Evolutionary conservation across 805 yeast genomes (phyloP).

Genomic region (Cyberlindnera japonica): DNA sequence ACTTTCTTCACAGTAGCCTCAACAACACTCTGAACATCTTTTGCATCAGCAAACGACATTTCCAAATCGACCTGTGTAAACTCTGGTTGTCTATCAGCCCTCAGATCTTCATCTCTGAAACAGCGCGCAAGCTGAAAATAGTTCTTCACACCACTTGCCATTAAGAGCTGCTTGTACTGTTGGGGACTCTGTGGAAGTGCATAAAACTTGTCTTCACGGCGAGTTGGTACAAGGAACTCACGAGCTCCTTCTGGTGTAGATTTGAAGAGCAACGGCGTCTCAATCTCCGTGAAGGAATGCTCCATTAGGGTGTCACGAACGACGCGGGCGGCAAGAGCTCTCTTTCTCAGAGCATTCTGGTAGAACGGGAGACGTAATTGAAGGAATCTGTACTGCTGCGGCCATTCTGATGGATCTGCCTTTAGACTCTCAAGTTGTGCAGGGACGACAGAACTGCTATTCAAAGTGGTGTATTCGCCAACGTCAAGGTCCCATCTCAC

Average conservation of each 20-base stretch:
- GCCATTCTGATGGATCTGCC: constrained; percentile 53
- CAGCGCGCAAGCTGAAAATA: constrained; percentile 93
- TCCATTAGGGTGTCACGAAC: constrained; percentile 41
- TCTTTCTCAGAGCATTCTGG: constrained; percentile 51
- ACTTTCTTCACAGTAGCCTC: constrained; percentile 50
- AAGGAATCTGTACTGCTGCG: constrained; percentile 76
- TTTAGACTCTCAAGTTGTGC: constrained; percentile 64
- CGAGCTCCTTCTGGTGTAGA: constrained; percentile 98
- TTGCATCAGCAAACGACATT: constrained; percentile 73
- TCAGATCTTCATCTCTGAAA: constrained; percentile 91
- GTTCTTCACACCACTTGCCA: constrained; percentile 86
- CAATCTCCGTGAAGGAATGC: constrained; percentile 69
- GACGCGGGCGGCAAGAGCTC: constrained; percentile 52
- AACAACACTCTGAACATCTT: constrained; percentile 64
- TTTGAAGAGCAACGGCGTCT: constrained; percentile 89
- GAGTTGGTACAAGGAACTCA: constrained; percentile 91
- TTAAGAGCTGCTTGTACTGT: constrained; percentile 89
- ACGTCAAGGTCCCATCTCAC: constrained; percentile 58
- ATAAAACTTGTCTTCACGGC: constrained; percentile 59
- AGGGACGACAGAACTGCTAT: constrained; percentile 59
- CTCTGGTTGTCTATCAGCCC: constrained; percentile 96
- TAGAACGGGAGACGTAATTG: constrained; percentile 63
- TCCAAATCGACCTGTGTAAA: constrained; percentile 97
- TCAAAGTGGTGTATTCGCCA: constrained; percentile 49
- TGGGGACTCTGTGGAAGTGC: constrained; percentile 98